phyloP scores from a whole-genome alignment of 2,329 filamentous ascomycete genomes.

The Microcyclosporella mali region DNA sequence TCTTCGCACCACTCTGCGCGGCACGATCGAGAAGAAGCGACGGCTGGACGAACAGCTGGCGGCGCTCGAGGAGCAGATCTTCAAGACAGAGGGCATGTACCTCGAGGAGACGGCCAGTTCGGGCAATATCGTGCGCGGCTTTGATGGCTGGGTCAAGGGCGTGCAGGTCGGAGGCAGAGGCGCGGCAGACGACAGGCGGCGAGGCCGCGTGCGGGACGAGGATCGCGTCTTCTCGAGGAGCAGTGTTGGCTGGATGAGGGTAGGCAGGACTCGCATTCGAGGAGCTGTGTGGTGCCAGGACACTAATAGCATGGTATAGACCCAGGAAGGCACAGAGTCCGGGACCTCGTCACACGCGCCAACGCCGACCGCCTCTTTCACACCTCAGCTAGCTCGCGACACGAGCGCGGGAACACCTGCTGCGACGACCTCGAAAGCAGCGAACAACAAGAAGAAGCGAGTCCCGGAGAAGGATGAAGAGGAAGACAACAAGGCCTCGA shows the following conservation, averaged over 20 bases:
- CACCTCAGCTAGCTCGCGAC: conserved; percentile 37
- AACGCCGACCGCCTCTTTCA: conserved; percentile 43
- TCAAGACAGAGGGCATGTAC: conserved; percentile 76
- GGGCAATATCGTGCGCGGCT: conserved; percentile 95
- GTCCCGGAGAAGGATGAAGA: conserved; percentile 42
- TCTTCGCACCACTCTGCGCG: conserved; percentile 59
- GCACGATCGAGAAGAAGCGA: conserved; percentile 60
- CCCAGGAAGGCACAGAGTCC: conserved; percentile 29
- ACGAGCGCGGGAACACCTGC: conserved; percentile 39
- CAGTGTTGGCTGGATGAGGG: conserved; percentile 33
- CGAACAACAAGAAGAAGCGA: conserved; percentile 42
- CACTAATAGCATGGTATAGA: conserved; percentile 12
- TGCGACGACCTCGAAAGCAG: conserved; percentile 30
- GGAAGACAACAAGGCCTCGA: conserved; percentile 39
- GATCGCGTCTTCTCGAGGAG: conserved; percentile 61
- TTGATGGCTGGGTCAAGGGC: conserved; percentile 96
- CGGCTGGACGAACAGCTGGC: conserved; percentile 48
- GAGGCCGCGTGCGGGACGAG: conserved; percentile 56
- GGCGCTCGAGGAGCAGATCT: conserved; percentile 70
- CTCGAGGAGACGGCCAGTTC: conserved; percentile 77
- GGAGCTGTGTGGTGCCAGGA: not conserved
- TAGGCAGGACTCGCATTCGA: conserved; percentile 6
- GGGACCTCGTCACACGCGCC: conserved; percentile 42
- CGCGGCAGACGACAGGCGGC: conserved; percentile 60
- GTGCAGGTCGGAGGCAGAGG: conserved; percentile 45